Evolutionary conservation across 805 yeast genomes (phyloP).

Genomic region (Hanseniaspora occidentalis): DNA sequence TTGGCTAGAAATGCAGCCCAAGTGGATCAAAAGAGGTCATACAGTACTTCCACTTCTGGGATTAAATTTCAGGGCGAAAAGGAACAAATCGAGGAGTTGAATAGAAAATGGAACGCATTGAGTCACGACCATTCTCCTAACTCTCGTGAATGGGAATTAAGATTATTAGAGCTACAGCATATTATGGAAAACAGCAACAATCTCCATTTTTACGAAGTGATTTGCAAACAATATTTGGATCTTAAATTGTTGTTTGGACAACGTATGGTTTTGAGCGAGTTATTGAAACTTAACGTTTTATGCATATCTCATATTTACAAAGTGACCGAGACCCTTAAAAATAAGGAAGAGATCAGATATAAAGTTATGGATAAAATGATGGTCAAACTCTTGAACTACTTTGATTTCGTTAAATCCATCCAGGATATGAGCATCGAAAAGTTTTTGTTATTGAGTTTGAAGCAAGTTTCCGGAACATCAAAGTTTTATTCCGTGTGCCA

Average conservation of each 20-base stretch:
- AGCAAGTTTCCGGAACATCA: not conserved
- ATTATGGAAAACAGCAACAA: not conserved
- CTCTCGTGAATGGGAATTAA: not conserved
- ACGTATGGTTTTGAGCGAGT: not conserved
- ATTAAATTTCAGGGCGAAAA: conserved; percentile 2
- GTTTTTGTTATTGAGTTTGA: not conserved
- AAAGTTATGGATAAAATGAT: not conserved
- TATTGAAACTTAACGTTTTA: not conserved
- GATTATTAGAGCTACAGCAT: not conserved
- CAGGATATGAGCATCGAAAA: not conserved
- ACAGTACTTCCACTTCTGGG: conserved; percentile 11
- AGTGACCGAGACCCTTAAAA: not conserved
- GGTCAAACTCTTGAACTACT: not conserved
- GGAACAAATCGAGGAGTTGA: not conserved
- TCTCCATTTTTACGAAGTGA: not conserved
- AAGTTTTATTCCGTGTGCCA: not conserved
- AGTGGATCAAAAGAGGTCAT: conserved; percentile 15
- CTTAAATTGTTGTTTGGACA: not conserved
- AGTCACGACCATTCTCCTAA: not conserved
- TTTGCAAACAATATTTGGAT: not conserved
- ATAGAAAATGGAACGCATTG: not conserved
- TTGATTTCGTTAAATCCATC: not conserved
- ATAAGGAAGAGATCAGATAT: not conserved
- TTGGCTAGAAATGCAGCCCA: conserved; percentile 9
- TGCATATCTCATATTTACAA: not conserved